Conservation (phyloP, 352 stramenopile species). For the Phytophthora pluvialis region DNA sequence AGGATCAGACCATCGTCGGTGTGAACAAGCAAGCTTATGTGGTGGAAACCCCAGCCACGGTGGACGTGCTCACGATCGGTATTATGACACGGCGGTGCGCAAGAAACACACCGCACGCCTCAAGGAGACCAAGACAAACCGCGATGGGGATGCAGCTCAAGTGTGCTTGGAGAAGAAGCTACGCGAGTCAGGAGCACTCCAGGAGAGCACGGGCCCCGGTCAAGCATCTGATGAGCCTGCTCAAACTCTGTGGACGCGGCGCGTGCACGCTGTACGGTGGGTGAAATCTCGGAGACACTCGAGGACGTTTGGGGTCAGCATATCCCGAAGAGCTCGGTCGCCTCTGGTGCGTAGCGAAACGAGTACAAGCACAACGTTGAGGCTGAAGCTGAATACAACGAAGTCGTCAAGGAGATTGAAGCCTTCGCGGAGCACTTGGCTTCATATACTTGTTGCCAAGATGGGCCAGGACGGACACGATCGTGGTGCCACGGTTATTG, state of each 20-base stretch:
- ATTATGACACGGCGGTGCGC: constrained; percentile 93
- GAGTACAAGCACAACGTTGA: constrained; percentile 65
- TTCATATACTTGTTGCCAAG: constrained; percentile 96
- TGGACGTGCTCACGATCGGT: constrained; percentile 94
- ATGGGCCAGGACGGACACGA: constrained; percentile 98
- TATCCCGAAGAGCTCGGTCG: constrained; percentile 78
- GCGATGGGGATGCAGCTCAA: constrained; percentile 84
- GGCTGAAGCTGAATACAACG: constrained; percentile 89
- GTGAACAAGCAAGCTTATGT: constrained; percentile 99
- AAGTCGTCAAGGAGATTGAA: constrained; percentile 90
- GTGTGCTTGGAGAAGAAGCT: constrained; percentile 51
- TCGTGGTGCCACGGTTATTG: constrained; percentile 97
- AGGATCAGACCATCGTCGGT: constrained; percentile 95
- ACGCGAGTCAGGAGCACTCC: constrained; percentile 57
- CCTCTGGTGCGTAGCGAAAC: constrained; percentile 60
- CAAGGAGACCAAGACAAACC: constrained; percentile 84
- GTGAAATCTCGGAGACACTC: constrained; percentile 95
- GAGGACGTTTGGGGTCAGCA: constrained; percentile 96
- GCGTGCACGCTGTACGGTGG: constrained; percentile 91
- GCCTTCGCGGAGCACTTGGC: constrained; percentile 93
- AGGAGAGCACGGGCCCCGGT: constrained; percentile 75
- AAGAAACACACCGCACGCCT: constrained; percentile 90
- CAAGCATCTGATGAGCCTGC: constrained; percentile 93
- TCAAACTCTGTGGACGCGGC: constrained; percentile 95
- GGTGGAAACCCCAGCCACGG: constrained; percentile 83